Evolutionary conservation across 2,329 filamentous ascomycete species (phyloP).

Genomic region (Emmonsiellopsis sp.): DNA sequence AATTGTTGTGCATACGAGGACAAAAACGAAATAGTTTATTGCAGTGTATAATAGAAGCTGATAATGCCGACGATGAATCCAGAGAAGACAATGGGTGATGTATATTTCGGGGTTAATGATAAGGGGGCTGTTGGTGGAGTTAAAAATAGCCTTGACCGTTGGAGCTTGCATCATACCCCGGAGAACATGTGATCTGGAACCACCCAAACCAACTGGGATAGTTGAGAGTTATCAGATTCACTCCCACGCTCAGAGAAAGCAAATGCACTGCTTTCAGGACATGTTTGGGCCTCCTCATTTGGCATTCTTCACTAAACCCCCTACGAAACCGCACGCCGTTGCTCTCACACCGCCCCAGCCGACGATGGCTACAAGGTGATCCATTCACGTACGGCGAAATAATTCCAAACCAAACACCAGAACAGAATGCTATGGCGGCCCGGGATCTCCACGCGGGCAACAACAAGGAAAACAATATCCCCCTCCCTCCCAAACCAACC

Average conservation of each 20-base stretch:
- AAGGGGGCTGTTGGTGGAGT: too few species aligned
- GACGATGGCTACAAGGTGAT: neutral
- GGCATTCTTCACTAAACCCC: too few species aligned
- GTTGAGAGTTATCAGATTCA: too few species aligned
- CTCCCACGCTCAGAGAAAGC: neutral
- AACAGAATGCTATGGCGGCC: conserved; percentile 26
- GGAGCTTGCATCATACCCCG: neutral
- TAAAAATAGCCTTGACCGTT: too few species aligned
- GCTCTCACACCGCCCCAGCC: neutral
- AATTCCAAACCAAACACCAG: neutral
- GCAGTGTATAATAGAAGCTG: neutral
- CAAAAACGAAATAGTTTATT: neutral
- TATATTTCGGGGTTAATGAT: too few species aligned
- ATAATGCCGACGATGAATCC: neutral
- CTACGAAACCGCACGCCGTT: too few species aligned
- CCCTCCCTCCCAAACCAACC: neutral
- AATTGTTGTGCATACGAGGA: conserved; percentile 23
- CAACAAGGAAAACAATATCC: conserved; percentile 8
- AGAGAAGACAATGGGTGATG: too few species aligned
- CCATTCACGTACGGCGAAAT: neutral
- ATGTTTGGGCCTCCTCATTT: too few species aligned
- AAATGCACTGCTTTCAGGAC: neutral
- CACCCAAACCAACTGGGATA: too few species aligned
- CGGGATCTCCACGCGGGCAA: conserved; percentile 22
- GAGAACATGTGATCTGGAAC: neutral